Evolutionary conservation across 2,329 filamentous ascomycete genomes (phyloP).

Genomic region (Monilinia aucupariae): DNA sequence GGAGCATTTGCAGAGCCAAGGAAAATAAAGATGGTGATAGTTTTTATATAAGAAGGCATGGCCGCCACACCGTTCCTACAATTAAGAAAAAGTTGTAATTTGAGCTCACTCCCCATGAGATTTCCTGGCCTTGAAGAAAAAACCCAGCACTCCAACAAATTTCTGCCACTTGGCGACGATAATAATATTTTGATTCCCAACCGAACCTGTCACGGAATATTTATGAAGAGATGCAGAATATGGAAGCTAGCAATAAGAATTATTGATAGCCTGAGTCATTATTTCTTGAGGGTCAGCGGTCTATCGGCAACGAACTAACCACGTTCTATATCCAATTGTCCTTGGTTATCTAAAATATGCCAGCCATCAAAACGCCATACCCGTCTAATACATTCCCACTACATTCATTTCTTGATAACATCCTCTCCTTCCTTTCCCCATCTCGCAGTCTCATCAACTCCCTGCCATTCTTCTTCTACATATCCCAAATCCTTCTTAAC

Average conservation of each 20-base stretch:
- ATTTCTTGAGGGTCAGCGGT: background rate
- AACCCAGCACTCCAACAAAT: too few species aligned
- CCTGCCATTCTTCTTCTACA: conserved; percentile 74
- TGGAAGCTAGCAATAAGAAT: background rate
- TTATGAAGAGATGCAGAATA: background rate
- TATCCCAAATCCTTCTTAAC: conserved; percentile 87
- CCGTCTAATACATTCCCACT: background rate
- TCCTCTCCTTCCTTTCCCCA: conserved; percentile 58
- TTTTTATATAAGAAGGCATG: background rate
- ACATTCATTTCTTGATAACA: conserved; percentile 8
- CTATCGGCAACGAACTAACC: background rate
- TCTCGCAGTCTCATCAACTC: conserved; percentile 75
- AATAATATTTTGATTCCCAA: background rate
- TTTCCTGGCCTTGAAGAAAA: too few species aligned
- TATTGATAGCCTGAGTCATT: background rate
- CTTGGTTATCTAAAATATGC: background rate
- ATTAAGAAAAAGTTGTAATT: background rate
- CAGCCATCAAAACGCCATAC: background rate
- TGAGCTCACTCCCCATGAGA: background rate
- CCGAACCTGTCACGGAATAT: background rate
- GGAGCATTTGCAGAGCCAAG: too few species aligned
- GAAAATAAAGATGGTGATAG: background rate
- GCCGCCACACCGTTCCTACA: too few species aligned
- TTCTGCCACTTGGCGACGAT: background rate
- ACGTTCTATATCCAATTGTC: background rate